A percentile compares a stretch with the other conserved stretches of the same genome.
These are phyloP conservation scores for Suillus spraguei DNA, from an alignment of 768 basidiomycete genomes.

Conservation along the genomic window DNA sequence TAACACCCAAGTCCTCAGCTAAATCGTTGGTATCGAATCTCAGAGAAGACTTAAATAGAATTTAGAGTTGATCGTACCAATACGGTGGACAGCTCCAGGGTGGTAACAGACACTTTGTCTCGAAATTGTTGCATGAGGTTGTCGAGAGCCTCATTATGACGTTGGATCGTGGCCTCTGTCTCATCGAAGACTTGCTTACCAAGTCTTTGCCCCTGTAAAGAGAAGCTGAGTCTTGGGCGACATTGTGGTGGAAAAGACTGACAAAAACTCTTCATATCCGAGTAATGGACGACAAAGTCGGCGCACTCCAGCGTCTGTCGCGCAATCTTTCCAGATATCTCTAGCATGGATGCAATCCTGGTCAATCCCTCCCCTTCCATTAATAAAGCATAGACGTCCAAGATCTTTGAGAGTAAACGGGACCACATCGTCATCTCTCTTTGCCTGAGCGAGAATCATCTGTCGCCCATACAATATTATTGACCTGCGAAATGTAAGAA, in stretches of 20 bases:
- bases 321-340: too few species aligned
- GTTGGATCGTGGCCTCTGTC: neutral
- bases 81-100: neutral
- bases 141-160: neutral
- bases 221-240: neutral
- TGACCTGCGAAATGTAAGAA: neutral
- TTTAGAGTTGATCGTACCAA: neutral
- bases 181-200: neutral
- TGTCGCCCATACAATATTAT: neutral
- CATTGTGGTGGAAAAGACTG: too few species aligned
- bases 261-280: too few species aligned
- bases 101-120: neutral
- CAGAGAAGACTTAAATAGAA: neutral
- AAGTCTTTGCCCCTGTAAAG: neutral
- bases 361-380: too few species aligned
- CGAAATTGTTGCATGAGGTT: neutral
- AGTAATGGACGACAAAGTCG: too few species aligned
- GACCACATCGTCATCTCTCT: neutral
- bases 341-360: too few species aligned
- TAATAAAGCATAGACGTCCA: too few species aligned
- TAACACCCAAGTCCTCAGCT: neutral
- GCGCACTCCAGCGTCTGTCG: too few species aligned
- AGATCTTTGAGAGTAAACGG: too few species aligned
- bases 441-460: neutral
- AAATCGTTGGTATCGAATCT: neutral